Conservation (phyloP, 73 alveolate genomes). For the Tetrahymena borealis region DNA sequence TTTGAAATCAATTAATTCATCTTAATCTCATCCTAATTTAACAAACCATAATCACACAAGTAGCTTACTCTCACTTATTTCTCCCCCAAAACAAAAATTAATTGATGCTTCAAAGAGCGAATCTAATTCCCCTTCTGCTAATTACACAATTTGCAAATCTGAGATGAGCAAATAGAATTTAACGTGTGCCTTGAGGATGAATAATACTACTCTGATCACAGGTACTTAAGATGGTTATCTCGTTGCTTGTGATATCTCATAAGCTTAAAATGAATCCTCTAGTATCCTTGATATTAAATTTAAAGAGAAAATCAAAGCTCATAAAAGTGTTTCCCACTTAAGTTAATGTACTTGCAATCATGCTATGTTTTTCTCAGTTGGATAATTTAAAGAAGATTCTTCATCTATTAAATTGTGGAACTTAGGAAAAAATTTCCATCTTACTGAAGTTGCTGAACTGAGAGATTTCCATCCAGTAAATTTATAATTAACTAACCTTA, state of each 20-base stretch:
- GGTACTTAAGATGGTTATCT: slow-evolving; percentile 2
- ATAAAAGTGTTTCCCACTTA: neutral
- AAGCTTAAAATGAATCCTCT: neutral
- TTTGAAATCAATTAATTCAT: neutral
- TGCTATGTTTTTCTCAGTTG: neutral
- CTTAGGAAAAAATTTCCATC: neutral
- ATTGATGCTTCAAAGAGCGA: neutral
- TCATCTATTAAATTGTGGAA: neutral
- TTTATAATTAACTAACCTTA: too few relatives aligned
- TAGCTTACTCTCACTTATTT: neutral
- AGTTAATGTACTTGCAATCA: neutral
- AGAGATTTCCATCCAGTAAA: neutral
- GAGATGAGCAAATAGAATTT: neutral
- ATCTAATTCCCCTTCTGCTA: neutral
- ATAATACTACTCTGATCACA: neutral
- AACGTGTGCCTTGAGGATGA: neutral
- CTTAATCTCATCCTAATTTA: neutral
- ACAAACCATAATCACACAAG: neutral
- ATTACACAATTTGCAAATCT: neutral
- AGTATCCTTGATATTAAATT: neutral
- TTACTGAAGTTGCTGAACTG: neutral
- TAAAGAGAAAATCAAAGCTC: neutral
- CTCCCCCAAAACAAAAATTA: neutral
- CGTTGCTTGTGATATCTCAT: neutral
- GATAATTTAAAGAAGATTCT: neutral